Base-by-base conservation (phyloP, 352 stramenopile species). In the Phytophthora podocarpi region DNA sequence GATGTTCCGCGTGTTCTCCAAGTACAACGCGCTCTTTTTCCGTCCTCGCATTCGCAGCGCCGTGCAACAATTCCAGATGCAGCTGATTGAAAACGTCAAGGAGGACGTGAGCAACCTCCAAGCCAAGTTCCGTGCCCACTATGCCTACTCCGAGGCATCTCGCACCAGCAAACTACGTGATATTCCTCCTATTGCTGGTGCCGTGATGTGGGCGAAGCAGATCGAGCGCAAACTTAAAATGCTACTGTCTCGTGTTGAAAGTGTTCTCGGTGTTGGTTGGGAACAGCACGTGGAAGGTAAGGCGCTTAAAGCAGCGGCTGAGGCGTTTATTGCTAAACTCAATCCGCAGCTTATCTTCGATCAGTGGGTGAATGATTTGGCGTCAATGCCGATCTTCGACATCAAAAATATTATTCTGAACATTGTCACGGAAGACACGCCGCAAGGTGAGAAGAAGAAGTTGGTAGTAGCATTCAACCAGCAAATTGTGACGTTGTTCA, bases 141-240 rank as follows among this genome's bases (percentile, higher is more conserved):
- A 99, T 66, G 95, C 98, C 32, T 92, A 97, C n/a, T 99, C 96
- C 0, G 87, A 98, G 48, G 96, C 97, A 12, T 97, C 91, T 23
- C 81, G 87, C 20, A 97, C 98, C 59, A 97, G 94, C 49, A 95
- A 95, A 53, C 64, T 99, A 23, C 87, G 97, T 42, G 98, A 99
- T 52, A 98, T 99, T 31, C 98, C 98, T 16, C 97, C 97, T 20
- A 96, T 99, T 31, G 94, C 94, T 30, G 97, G 97, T 24, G 98
- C 98, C 43, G 98, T 99, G 37, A 93, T 99, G 67, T 99, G 98
- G 98, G 97, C 97, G 13, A 98, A 98, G 65, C 98, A 99, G 77
- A 99, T 99, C 77, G 97, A 99, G 72, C 85, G 96, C n/a, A 98
- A 99, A 72, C 74, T 99, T 12, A 91, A 98, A 73, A 89, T 96